phyloP scores from a whole-genome alignment of 371 early-diverging fungal species.

The Conidiobolus incongruus region DNA sequence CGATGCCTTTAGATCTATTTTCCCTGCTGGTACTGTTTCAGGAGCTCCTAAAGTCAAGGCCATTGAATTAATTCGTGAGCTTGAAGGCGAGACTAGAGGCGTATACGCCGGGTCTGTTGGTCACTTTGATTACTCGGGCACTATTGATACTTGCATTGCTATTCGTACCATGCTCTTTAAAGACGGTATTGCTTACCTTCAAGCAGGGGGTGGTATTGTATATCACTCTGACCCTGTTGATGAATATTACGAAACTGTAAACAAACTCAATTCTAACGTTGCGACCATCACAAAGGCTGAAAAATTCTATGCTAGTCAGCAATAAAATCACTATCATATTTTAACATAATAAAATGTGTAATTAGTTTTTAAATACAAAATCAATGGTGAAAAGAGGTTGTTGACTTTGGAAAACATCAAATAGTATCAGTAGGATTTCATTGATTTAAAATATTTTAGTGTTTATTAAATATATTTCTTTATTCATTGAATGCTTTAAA shows the following conservation, averaged over 20 bases:
- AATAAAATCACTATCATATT: no score
- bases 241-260: conserved; percentile 88
- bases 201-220: conserved; percentile 90
- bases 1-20: conserved; percentile 89
- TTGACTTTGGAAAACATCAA: no score
- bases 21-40: conserved; percentile 93
- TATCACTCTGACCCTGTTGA: conserved; percentile 75
- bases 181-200: conserved; percentile 79
- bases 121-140: conserved; percentile 79
- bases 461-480: no score
- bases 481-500: no score
- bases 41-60: conserved; percentile 96
- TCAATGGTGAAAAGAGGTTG: no score
- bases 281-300: conserved; percentile 71
- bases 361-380: no score
- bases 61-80: conserved; percentile 73
- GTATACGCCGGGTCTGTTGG: conserved; percentile 93
- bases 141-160: conserved; percentile 89
- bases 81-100: conserved; percentile 81
- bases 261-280: conserved; percentile 80
- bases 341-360: no score
- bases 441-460: no score
- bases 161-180: conserved; percentile 94
- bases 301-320: conserved; percentile 18
- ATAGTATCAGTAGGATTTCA: no score